A percentile compares a stretch with the other conserved stretches of the same genome.
phyloP scores from a whole-genome alignment of 768 basidiomycete species.

The Tephrocybe sp. region DNA sequence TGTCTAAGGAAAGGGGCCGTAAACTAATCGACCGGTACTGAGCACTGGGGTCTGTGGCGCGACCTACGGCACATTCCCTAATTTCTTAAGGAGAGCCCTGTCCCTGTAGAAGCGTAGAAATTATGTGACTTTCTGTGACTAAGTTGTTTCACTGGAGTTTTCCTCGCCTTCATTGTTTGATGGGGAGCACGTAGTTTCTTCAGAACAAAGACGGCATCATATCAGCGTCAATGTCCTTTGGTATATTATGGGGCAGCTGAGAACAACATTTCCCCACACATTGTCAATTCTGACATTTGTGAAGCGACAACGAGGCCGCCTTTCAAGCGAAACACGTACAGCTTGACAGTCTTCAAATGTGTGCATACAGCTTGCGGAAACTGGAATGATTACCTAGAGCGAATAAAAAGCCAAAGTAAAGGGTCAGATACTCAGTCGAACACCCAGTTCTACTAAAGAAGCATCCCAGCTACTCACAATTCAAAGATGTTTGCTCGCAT shows the following conservation, averaged over 20 bases:
- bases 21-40: not conserved
- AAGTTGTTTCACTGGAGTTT: not conserved
- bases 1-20: not conserved
- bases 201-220: too few relatives aligned
- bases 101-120: too few relatives aligned
- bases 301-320: not conserved
- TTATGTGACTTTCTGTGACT: too few relatives aligned
- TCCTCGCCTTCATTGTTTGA: too few relatives aligned
- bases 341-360: not conserved
- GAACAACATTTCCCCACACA: not conserved
- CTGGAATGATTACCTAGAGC: not conserved
- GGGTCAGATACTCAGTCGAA: constrained; percentile 6
- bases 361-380: not conserved
- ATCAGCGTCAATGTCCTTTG: not conserved
- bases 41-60: constrained; percentile 1
- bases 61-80: not conserved
- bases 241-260: not conserved
- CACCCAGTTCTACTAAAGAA: constrained; percentile 9
- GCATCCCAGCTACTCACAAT: constrained; percentile 3
- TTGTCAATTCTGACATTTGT: constrained; percentile 7
- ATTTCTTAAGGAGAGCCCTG: not conserved
- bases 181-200: too few relatives aligned
- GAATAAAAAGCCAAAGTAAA: constrained; percentile 7
- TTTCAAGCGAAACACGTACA: not conserved
- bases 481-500: constrained; percentile 13